Percentiles rank a stretch among this genome's conserved stretches.
Evolutionary conservation across 495 filamentous ascomycete species (phyloP).

Genomic region (Penicillium herquei): DNA sequence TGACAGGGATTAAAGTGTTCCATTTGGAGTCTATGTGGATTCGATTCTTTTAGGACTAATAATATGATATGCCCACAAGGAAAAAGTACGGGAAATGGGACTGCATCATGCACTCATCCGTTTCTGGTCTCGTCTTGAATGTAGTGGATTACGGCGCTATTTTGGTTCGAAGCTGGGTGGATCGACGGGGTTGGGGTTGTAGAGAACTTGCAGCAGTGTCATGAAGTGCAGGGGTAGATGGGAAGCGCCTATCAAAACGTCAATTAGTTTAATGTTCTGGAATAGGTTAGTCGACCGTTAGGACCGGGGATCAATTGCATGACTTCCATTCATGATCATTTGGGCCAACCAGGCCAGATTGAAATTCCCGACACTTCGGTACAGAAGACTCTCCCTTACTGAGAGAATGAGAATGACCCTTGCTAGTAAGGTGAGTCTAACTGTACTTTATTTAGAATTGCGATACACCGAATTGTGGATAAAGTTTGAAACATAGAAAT

Average conservation of each 20-base stretch:
- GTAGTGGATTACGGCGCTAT: neutral
- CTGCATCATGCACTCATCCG: neutral
- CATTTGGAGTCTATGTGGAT: neutral
- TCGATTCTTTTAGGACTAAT: neutral
- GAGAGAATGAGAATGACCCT: slow-evolving; percentile 3
- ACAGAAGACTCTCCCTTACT: slow-evolving; percentile 5
- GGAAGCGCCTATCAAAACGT: neutral
- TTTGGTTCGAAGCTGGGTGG: neutral
- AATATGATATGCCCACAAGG: neutral
- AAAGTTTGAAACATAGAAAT: neutral
- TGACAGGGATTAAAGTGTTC: neutral
- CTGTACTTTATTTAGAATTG: neutral
- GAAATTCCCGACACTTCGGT: slow-evolving; percentile 10
- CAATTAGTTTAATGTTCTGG: neutral
- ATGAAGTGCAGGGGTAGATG: no score
- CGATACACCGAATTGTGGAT: neutral
- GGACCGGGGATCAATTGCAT: slow-evolving; percentile 4
- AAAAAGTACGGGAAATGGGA: neutral
- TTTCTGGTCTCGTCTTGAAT: neutral
- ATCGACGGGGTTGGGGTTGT: no score
- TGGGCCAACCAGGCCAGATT: slow-evolving; percentile 10
- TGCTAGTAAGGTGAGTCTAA: neutral
- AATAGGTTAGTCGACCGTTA: slow-evolving; percentile 24
- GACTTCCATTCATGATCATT: neutral
- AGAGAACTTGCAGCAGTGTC: no score